Evolutionary conservation across 2,329 filamentous ascomycete genomes (phyloP), one percentile per base, ranked within the genome.

Genomic region (Botrytis fabae): DNA sequence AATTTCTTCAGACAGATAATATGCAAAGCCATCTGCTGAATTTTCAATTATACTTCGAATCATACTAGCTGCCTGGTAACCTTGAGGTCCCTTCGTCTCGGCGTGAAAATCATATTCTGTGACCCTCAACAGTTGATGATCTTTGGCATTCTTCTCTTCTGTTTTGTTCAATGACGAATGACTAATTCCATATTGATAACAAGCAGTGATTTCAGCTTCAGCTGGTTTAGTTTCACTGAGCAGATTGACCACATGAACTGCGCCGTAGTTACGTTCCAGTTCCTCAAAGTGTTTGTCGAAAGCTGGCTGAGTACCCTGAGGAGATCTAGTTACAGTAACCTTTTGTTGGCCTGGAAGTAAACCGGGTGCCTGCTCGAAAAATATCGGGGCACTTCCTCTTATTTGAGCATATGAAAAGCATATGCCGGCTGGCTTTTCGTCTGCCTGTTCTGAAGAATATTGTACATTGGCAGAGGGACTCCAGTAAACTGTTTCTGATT

Each of bases 91-190:
- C 79, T 92, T 92, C 1, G 96, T 97, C 82, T 98, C 94, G 5
- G 95, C 95, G 80, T 98, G 95, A 74, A 99, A 98, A 82, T 99
- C 96, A 80, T 96, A 99, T 79, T 97, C 93, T 1, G 95, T 97
- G 74, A 92, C 88, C 75, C 89, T 88, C 44, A 98, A 83, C 54
- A 98, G 86, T 65, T 92, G 89, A 79, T 95, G 93, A 74, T 94
- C 93, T 54, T 84, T 83, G 4, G 86, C 85, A 42, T 85, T 85
- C 51, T 88, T 85, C 32, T 87, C 88, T 10, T 84, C 87, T 32
- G 82, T 79, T 22, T 86, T 85, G 76, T 91, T 92, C n/a, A 97
- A 83, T 0, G 92, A 89, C 76, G 91, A 96, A 79, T 92, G 88
- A 32, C 84, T 85, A 74, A 98, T 89, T 75, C 96, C 95, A 74